These are phyloP conservation scores for Fonsecaea nubica DNA, from an alignment of 2,329 filamentous ascomycete species.

Conservation along the genomic window DNA sequence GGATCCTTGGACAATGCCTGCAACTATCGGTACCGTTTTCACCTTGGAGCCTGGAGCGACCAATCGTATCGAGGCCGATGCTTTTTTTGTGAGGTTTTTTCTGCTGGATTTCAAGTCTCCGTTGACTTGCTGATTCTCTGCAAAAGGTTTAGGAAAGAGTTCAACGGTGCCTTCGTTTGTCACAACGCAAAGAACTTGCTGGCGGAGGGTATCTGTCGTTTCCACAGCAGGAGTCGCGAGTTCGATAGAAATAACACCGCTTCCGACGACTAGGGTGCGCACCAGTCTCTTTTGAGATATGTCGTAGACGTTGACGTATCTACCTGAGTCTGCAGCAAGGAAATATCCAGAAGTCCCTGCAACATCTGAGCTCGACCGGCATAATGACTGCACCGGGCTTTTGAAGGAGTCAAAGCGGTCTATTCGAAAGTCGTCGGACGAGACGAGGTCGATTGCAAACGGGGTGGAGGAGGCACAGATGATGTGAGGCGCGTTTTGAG, in stretches of 20 bases:
- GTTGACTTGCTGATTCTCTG: conserved; percentile 44
- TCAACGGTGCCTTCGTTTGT: conserved; percentile 58
- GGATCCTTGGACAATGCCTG: conserved; percentile 53
- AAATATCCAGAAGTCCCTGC: conserved; percentile 47
- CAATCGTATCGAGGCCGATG: conserved; percentile 54
- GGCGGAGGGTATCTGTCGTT: conserved; percentile 35
- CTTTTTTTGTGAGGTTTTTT: conserved; percentile 52
- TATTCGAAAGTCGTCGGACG: conserved; percentile 46
- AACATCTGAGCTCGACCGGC: conserved; percentile 49
- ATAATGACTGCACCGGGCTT: conserved; percentile 56
- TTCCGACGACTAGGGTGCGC: conserved; percentile 57
- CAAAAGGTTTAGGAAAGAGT: conserved; percentile 58
- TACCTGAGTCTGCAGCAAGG: conserved; percentile 57
- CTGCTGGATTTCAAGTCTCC: conserved; percentile 42
- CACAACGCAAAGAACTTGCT: conserved; percentile 54
- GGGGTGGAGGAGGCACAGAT: conserved; percentile 60
- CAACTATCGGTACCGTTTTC: conserved; percentile 51
- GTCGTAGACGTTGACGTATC: conserved; percentile 59
- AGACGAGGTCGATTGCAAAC: conserved; percentile 53
- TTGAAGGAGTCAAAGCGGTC: conserved; percentile 57
- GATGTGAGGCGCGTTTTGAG: conserved; percentile 51
- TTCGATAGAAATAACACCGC: conserved; percentile 52
- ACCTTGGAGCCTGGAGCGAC: conserved; percentile 50
- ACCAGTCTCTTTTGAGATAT: conserved; percentile 51
- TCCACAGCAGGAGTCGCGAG: conserved; percentile 44